Evolutionary conservation across 306 rosid species (phyloP), one percentile per base, ranked within the genome.

Genomic region (Urtica urens): DNA sequence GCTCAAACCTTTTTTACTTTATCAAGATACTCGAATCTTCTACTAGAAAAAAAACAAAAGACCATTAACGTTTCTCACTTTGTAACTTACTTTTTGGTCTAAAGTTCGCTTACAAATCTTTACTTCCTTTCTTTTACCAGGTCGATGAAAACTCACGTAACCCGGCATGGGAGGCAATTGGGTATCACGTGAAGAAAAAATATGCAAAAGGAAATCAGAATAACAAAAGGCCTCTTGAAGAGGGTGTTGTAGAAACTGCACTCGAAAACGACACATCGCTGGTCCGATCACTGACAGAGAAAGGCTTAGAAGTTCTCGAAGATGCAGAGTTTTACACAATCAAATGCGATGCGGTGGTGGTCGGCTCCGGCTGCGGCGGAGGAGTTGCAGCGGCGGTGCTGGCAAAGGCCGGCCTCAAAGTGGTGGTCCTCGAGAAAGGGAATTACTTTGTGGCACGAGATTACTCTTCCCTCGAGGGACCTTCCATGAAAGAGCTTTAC

Each of bases 341-440:
- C 79, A 85, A 79, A 71, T 90, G 99, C 51, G 99, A 90, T 58
- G 87, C 64, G 41, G 90, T 79, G 18, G 40, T 90, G 38, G 78
- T 81, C 2, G 95, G 99, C 33, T 90, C 99, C 4, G 99, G 97
- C 44, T 72, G 95, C 4, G 94, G 99, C 0, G 99, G 99, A 40
- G 95, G 99, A 50, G 95, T 90, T 62, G 99, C 99, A 21, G 99
- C 99, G 14, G 95, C 94, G 23, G 67, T 81, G 54, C 88, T 90
- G 35, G 95, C 95, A 48, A 66, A 73, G 24, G 68, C 95, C 0
- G 99, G 99, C 49, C 68, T 63, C 18, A 90, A 90, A 67, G 97
- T 90, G 31, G 25, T 85, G 0, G 55, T 90, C 49, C 66, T 90
- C 18, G 99, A 90, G 72, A 85, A 81, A 64, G 99, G 99, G 39